These are phyloP conservation scores for Cerrena zonata DNA, from an alignment of 1,284 basidiomycete species.

Conservation along the genomic window DNA sequence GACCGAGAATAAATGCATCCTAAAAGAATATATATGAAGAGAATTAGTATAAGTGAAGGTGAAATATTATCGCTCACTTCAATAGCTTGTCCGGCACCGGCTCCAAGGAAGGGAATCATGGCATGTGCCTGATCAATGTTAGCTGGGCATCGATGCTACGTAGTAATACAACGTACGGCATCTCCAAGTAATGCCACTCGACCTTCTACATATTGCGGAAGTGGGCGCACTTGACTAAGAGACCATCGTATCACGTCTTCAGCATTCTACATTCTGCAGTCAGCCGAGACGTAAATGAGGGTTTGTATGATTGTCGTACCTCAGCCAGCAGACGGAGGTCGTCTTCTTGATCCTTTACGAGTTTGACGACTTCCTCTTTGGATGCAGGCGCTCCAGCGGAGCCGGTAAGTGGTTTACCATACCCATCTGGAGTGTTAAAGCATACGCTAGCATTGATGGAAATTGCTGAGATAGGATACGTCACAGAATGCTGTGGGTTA, in stretches of 20 bases:
- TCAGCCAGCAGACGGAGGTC: neutral
- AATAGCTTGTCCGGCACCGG: slow-evolving; percentile 51
- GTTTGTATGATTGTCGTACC: neutral
- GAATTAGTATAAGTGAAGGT: too few species aligned
- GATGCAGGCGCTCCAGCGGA: neutral
- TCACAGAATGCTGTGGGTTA: neutral
- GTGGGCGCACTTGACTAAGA: slow-evolving; percentile 33
- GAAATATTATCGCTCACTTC: too few species aligned
- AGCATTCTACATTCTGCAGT: neutral
- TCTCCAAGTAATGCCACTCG: slow-evolving; percentile 41
- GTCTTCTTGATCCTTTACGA: neutral
- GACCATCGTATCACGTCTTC: slow-evolving; percentile 29
- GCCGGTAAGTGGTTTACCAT: neutral
- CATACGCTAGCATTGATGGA: neutral
- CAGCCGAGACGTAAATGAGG: too few species aligned
- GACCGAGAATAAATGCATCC: neutral
- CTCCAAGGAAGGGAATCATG: slow-evolving; percentile 45
- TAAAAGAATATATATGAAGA: too few species aligned
- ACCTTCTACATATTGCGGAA: slow-evolving; percentile 33
- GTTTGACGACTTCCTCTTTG: neutral
- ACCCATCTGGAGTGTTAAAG: neutral
- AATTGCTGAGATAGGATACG: neutral
- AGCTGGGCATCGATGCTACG: neutral
- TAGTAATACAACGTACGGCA: slow-evolving; percentile 27
- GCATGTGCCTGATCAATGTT: slow-evolving; percentile 41